Evolutionary conservation across 495 filamentous ascomycete species (phyloP).

Genomic region (Apodospora peruviana): DNA sequence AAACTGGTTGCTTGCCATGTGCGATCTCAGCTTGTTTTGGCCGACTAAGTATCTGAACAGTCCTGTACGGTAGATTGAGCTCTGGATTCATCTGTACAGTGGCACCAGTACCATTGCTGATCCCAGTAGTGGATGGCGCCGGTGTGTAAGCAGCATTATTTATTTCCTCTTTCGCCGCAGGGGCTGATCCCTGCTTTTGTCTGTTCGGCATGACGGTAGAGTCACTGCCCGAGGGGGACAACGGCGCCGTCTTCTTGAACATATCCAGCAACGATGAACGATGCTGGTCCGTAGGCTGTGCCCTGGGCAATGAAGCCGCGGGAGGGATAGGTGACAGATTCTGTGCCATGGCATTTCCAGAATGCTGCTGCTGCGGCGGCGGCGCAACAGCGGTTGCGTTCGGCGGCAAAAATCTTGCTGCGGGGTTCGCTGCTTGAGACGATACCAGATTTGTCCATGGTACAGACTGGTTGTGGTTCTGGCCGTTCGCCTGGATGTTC

Average conservation of each 20-base stretch:
- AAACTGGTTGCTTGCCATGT: neutral
- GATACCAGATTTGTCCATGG: constrained; percentile 9
- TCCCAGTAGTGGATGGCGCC: constrained; percentile 19
- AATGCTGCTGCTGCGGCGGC: constrained; percentile 4
- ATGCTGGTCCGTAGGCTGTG: constrained; percentile 37
- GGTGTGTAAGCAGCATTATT: constrained; percentile 8
- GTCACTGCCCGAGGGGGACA: constrained; percentile 20
- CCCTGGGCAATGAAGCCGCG: constrained; percentile 1
- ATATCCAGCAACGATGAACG: constrained; percentile 40
- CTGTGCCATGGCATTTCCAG: too few relatives aligned
- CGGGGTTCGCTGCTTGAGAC: constrained; percentile 10
- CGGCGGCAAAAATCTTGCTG: constrained; percentile 20
- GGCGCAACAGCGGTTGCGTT: constrained; percentile 5
- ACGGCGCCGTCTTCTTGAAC: constrained; percentile 38
- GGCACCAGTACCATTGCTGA: constrained; percentile 19
- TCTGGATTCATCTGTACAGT: constrained; percentile 34
- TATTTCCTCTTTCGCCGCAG: constrained; percentile 12
- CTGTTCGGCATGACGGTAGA: constrained; percentile 11
- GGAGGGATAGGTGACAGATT: neutral
- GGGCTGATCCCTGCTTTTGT: constrained; percentile 2
- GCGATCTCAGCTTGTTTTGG: constrained; percentile 20
- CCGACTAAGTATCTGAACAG: constrained; percentile 37
- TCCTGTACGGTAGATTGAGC: constrained; percentile 34
- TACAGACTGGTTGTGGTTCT: constrained; percentile 14
- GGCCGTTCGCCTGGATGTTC: constrained; percentile 4